These are phyloP conservation scores for Waltergamsia citrina DNA, from an alignment of 2,329 filamentous ascomycete genomes.

Conservation along the genomic window DNA sequence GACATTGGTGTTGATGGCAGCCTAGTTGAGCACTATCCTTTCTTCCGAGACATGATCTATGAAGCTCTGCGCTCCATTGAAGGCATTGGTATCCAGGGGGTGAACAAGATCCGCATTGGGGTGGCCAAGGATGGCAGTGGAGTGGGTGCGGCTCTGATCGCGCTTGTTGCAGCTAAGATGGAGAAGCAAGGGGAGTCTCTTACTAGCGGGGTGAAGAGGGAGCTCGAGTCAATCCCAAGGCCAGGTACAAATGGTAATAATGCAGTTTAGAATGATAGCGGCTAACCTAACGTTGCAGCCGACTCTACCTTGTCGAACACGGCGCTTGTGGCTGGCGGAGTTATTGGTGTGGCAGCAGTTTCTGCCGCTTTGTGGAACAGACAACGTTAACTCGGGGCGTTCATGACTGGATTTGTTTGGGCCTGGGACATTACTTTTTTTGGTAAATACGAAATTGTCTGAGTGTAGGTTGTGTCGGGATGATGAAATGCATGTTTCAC, in stretches of 20 bases:
- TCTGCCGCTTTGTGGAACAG: slow-evolving; percentile 26
- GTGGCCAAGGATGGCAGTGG: slow-evolving; percentile 93
- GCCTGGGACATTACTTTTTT: not conserved
- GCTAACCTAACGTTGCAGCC: slow-evolving; percentile 12
- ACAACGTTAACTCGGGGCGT: slow-evolving; percentile 12
- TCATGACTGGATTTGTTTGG: not conserved
- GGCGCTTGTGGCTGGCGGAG: slow-evolving; percentile 20
- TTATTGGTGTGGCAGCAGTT: slow-evolving; percentile 25
- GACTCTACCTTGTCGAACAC: slow-evolving; percentile 19
- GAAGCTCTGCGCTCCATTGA: slow-evolving; percentile 70
- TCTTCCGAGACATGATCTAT: slow-evolving; percentile 80
- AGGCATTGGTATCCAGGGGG: slow-evolving; percentile 67
- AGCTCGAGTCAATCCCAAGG: slow-evolving; percentile 19
- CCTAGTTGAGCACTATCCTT: slow-evolving; percentile 91
- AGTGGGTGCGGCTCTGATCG: slow-evolving; percentile 81
- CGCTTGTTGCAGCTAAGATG: slow-evolving; percentile 70
- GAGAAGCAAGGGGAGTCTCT: slow-evolving; percentile 36
- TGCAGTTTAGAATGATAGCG: not conserved
- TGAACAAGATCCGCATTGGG: slow-evolving; percentile 82
- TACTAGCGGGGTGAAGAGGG: slow-evolving; percentile 25
- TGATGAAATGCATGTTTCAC: not conserved
- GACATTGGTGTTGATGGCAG: slow-evolving; percentile 94
- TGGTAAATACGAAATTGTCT: not conserved
- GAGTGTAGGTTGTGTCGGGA: not conserved
- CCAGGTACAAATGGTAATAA: slow-evolving; percentile 13